A percentile compares a stretch with the other conserved stretches of the same genome.
Evolutionary conservation across 768 basidiomycete species (phyloP).

Genomic region (Lactifluus volemus): DNA sequence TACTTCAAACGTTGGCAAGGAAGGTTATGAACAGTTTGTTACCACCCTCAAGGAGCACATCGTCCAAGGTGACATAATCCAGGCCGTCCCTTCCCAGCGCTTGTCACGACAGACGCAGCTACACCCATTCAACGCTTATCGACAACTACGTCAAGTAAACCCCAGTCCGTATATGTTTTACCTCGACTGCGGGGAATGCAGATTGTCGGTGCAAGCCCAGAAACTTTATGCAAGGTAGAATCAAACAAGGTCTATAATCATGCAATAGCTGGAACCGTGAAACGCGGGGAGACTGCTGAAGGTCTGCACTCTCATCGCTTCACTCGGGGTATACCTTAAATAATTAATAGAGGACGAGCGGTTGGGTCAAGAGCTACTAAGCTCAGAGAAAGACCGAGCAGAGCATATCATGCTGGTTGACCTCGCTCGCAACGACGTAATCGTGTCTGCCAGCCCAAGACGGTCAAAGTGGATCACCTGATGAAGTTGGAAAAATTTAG

Average conservation of each 20-base stretch:
- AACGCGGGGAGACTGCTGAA: conserved; percentile 75
- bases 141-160: conserved; percentile 88
- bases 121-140: conserved; percentile 96
- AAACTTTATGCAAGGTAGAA: conserved; percentile 94
- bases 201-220: conserved; percentile 96
- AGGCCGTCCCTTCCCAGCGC: conserved; percentile 95
- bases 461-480: conserved; percentile 92
- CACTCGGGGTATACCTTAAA: not conserved
- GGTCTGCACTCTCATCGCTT: conserved; percentile 42
- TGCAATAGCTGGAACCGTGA: conserved; percentile 93
- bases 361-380: conserved; percentile 62
- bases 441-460: conserved; percentile 88
- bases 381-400: conserved; percentile 91
- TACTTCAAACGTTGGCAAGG: conserved; percentile 87
- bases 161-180: conserved; percentile 99
- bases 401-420: conserved; percentile 99
- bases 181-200: conserved; percentile 89
- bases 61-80: conserved; percentile 94
- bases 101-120: conserved; percentile 76
- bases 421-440: conserved; percentile 98
- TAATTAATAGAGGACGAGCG: conserved; percentile 70
- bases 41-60: conserved; percentile 91
- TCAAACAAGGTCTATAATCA: conserved; percentile 91
- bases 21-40: conserved; percentile 86
- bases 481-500: conserved; percentile 94